Evolutionary conservation across 2,329 filamentous ascomycete genomes (phyloP).

Genomic region (Stenocarpella maydis): DNA sequence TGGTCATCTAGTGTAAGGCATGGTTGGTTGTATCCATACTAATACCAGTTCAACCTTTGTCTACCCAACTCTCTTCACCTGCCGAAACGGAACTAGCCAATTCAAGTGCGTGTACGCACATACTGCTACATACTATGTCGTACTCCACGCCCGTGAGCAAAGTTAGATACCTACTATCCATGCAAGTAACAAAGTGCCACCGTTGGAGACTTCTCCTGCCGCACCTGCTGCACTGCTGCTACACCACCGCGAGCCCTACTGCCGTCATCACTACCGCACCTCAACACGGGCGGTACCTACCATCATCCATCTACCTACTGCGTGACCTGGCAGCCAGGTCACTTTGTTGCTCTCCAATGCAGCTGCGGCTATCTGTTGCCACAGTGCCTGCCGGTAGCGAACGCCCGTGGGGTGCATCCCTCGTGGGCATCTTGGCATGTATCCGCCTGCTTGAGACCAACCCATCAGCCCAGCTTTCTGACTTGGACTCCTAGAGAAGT

Average conservation of each 20-base stretch:
- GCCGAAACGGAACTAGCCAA: slow-evolving; percentile 11
- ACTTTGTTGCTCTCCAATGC: slow-evolving; percentile 18
- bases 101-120: neutral
- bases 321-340: neutral
- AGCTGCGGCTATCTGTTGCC: neutral
- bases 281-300: too few species aligned
- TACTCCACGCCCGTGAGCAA: too few species aligned
- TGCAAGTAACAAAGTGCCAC: too few species aligned
- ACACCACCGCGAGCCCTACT: neutral
- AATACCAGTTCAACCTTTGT: too few species aligned
- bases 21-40: neutral
- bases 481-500: neutral
- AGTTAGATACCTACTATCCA: neutral
- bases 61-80: too few species aligned
- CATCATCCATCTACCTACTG: too few species aligned
- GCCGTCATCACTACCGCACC: neutral
- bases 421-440: neutral
- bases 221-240: neutral
- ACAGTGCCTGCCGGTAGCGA: slow-evolving; percentile 17
- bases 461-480: neutral
- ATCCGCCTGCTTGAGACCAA: too few species aligned
- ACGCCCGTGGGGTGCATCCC: slow-evolving; percentile 14
- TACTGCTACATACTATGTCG: too few species aligned
- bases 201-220: too few species aligned
- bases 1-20: neutral